Evolutionary conservation across 2,329 filamentous ascomycete species (phyloP).

Genomic region (Neonectria punicea): DNA sequence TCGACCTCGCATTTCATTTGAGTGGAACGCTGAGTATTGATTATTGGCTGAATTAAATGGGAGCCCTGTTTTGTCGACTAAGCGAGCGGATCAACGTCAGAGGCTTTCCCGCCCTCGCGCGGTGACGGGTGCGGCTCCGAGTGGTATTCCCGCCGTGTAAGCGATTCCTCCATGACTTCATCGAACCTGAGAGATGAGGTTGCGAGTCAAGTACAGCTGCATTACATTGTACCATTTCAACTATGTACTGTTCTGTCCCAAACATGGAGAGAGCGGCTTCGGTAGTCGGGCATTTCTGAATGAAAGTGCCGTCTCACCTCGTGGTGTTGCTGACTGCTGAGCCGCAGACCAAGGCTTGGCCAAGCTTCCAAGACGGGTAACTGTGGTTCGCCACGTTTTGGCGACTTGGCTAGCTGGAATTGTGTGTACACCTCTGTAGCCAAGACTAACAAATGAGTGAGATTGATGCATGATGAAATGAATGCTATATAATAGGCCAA

Average conservation of each 20-base stretch:
- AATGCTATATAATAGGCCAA: no score
- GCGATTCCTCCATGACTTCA: slow-evolving; percentile 11
- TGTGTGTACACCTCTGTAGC: no score
- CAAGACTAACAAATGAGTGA: no score
- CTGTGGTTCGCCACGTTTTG: background rate
- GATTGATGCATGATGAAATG: no score
- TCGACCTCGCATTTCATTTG: background rate
- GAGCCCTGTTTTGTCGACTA: background rate
- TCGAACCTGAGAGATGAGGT: background rate
- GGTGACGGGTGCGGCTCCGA: background rate
- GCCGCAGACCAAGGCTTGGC: background rate
- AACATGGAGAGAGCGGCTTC: no score
- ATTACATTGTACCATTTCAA: background rate
- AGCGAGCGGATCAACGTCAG: background rate
- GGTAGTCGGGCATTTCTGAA: no score
- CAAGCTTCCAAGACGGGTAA: background rate
- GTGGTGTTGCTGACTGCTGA: background rate
- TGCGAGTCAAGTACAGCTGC: background rate
- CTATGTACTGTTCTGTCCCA: background rate
- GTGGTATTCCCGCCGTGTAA: background rate
- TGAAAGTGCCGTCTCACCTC: background rate
- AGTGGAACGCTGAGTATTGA: background rate
- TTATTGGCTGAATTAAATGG: background rate
- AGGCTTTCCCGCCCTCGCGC: background rate
- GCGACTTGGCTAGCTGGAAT: background rate